Base-by-base conservation (phyloP, 352 stramenopile genomes). In the Globisporangium recalcitrans region DNA sequence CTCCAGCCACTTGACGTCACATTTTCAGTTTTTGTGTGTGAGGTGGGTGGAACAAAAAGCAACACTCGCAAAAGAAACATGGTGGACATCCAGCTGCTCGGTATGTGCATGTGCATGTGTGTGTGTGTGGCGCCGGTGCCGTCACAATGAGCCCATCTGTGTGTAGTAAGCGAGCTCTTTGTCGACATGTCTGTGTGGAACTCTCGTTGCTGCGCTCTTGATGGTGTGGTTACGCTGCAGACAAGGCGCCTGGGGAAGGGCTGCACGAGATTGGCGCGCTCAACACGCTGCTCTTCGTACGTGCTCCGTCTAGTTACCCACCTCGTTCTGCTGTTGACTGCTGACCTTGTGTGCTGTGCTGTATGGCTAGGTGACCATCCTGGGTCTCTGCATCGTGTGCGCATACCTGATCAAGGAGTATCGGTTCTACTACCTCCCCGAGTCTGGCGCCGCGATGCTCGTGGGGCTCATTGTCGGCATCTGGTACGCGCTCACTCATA, bases 371-470 rank as follows among this genome's bases (percentile, higher is more conserved):
- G 78, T 97, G 49, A 79, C 95, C 54, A 81, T 97, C 49, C 72
- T 97, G 13, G 85, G 85, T 16, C 68, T 97, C 13, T 97, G 88
- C 82, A 95, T 97, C 58, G 77, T 97, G 49, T 90, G 73, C 65
- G 89, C 87, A 40, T 97, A 97, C 66, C 60, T 97, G 58, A 93
- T 97, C 73, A 93, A 95, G 62, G 78, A 96, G 70, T 91, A 96
- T 68, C 73, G 75, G 31, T 95, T 97, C 65, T 96, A 95, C 61
- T 96, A 96, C 67, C 64, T 97, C 21, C 91, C 91, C 9, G 91
- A 97, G 60, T 91, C 73, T 7, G 91, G 88, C 3, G 93, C 91
- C 31, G 88, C 95, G 6, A 93, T 98, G 66, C 63, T 98, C 14
- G 79, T 98, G 16, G 93, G 95, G 26, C 74, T 97, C 40, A 75